Evolutionary conservation across 257 asterid genomes (phyloP).

Genomic region (Nicotiana tabacum): DNA sequence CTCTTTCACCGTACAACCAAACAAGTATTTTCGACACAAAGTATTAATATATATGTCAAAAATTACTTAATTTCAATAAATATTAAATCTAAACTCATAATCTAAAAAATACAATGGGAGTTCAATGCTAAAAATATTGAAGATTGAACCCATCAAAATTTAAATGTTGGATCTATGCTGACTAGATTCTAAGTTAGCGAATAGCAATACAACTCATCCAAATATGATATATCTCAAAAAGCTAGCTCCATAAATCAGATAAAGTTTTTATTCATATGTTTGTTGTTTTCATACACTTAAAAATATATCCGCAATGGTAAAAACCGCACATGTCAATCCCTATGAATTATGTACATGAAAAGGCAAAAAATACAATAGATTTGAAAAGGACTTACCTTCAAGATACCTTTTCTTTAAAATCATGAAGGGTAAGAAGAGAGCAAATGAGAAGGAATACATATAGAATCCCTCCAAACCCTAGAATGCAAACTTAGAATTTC

Average conservation of each 20-base stretch:
- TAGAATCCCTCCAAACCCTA: conserved; percentile 68
- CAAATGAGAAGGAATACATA: conserved; percentile 58
- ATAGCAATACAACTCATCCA: background rate
- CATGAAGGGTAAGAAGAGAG: conserved; percentile 44
- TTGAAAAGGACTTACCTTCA: too few species aligned
- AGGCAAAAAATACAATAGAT: too few species aligned
- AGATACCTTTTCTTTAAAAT: background rate
- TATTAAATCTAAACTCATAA: too few species aligned
- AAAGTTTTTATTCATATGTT: background rate
- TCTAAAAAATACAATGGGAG: too few species aligned
- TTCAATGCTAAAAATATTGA: too few species aligned
- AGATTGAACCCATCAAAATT: too few species aligned
- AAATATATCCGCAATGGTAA: background rate
- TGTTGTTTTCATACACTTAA: background rate
- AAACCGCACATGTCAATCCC: background rate
- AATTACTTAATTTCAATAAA: too few species aligned
- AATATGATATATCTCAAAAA: background rate
- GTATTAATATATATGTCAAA: too few species aligned
- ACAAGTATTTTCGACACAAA: too few species aligned
- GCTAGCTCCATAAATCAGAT: background rate
- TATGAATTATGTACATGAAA: background rate
- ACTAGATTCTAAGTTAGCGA: background rate
- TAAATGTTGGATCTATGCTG: too few species aligned
- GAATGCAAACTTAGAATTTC: conserved; percentile 52
- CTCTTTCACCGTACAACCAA: too few species aligned